Conservation (phyloP, 73 alveolate genomes). For the Stentor roeselii region DNA sequence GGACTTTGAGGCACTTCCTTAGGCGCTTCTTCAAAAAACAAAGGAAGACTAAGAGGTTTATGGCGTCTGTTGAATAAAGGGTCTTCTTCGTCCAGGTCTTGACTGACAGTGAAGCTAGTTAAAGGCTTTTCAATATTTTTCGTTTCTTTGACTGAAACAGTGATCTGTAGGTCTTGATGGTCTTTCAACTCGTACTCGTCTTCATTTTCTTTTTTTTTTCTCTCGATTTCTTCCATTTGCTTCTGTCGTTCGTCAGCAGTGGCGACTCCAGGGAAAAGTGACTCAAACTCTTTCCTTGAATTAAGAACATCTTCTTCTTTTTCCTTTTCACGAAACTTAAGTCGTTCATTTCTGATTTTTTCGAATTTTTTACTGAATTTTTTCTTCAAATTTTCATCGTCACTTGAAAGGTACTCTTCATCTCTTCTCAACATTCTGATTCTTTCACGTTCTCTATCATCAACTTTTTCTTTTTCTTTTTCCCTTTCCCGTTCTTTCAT, state of each 20-base stretch:
- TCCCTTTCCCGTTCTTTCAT: slow-evolving; percentile 24
- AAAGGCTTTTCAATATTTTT: neutral
- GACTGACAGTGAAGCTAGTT: neutral
- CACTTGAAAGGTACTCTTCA: neutral
- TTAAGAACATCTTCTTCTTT: slow-evolving; percentile 9
- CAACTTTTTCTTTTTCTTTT: slow-evolving; percentile 25
- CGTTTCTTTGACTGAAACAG: neutral
- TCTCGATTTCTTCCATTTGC: slow-evolving; percentile 15
- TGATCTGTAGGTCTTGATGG: slow-evolving; percentile 10
- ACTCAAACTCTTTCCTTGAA: slow-evolving; percentile 26
- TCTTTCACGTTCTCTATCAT: slow-evolving; percentile 2
- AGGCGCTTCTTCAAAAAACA: slow-evolving; percentile 5
- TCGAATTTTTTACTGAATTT: neutral
- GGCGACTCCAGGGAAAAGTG: slow-evolving; percentile 27
- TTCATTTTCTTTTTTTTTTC: neutral
- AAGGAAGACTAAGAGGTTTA: slow-evolving; percentile 8
- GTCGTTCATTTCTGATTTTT: slow-evolving; percentile 6
- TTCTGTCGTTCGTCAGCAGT: slow-evolving; percentile 22
- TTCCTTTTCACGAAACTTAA: slow-evolving; percentile 21
- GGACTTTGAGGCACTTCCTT: neutral
- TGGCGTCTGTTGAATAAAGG: neutral
- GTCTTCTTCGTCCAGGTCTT: slow-evolving; percentile 11
- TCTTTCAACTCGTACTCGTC: neutral
- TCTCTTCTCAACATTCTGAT: slow-evolving; percentile 5
- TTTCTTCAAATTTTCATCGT: slow-evolving; percentile 14